Evolutionary conservation across 352 stramenopile genomes (phyloP).

Genomic region (Pythium angustatum): DNA sequence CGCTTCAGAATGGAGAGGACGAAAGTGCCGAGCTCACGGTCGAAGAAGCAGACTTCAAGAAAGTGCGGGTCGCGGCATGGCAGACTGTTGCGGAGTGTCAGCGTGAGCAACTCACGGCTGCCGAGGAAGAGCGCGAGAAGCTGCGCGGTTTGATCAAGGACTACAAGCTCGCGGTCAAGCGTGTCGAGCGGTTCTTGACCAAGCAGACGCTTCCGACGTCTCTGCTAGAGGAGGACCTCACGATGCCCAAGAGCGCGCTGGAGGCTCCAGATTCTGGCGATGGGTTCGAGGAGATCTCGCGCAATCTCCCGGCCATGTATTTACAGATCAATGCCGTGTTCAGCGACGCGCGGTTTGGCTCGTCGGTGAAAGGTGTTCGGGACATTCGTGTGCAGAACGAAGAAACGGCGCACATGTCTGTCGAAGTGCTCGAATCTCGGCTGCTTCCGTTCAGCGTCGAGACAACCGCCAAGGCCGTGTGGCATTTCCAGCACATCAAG

Average conservation of each 20-base stretch:
- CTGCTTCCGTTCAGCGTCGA: constrained; percentile 15
- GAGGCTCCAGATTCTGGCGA: not conserved
- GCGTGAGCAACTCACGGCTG: constrained; percentile 2
- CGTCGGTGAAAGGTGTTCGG: not conserved
- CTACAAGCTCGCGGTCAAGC: constrained; percentile 16
- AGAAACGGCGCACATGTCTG: constrained; percentile 5
- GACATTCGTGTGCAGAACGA: constrained; percentile 13
- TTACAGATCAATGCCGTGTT: constrained; percentile 21
- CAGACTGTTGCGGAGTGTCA: constrained; percentile 10
- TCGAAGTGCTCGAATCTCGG: constrained; percentile 16
- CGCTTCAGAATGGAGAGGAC: constrained; percentile 21
- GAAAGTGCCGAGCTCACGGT: not conserved
- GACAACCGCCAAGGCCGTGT: constrained; percentile 12
- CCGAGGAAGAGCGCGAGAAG: constrained; percentile 12
- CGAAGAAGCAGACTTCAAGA: constrained; percentile 16
- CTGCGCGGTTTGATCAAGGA: constrained; percentile 12
- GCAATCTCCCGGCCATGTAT: constrained; percentile 16
- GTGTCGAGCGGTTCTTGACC: constrained; percentile 10
- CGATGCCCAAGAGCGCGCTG: not conserved
- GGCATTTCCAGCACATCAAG: constrained; percentile 13
- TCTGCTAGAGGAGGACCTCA: constrained; percentile 1
- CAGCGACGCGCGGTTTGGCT: not conserved
- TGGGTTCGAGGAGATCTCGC: constrained; percentile 11
- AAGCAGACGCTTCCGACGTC: constrained; percentile 7
- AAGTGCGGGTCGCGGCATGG: not conserved